phyloP scores from a whole-genome alignment of 129 eudicot species.

The Cynara cardunculus region DNA sequence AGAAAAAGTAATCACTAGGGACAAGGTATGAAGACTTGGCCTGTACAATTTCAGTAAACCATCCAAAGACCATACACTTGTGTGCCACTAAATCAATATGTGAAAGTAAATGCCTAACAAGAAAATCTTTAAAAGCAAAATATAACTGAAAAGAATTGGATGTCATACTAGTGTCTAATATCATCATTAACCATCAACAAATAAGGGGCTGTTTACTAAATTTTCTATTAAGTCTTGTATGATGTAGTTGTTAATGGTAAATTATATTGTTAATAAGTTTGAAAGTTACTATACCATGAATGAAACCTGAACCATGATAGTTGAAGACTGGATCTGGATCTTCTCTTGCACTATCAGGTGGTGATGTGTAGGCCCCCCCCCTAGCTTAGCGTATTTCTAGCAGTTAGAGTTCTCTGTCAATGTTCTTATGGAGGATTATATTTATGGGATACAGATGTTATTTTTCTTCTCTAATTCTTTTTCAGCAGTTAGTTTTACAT shows the following conservation, averaged over 20 bases:
- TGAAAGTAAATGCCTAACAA: background rate
- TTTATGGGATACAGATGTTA: too few relatives aligned
- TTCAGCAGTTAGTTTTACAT: background rate
- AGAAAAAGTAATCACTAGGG: background rate
- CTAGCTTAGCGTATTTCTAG: background rate
- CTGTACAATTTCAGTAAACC: background rate
- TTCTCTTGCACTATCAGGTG: too few relatives aligned
- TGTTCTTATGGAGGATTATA: background rate
- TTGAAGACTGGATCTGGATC: too few relatives aligned
- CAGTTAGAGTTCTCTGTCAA: background rate
- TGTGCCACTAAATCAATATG: too few relatives aligned
- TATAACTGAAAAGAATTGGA: background rate
- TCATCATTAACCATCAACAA: background rate
- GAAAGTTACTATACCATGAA: too few relatives aligned
- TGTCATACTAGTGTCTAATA: background rate
- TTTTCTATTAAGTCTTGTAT: too few relatives aligned
- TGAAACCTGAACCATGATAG: too few relatives aligned
- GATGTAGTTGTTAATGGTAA: too few relatives aligned
- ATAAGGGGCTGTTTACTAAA: too few relatives aligned
- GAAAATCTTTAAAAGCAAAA: background rate
- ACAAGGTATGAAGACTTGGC: background rate
- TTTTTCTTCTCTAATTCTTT: too few relatives aligned
- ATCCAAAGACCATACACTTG: background rate
- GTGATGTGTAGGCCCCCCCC: too few relatives aligned
- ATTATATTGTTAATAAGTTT: too few relatives aligned